A percentile compares a stretch with the other conserved stretches of the same genome.
Conservation (phyloP, 495 filamentous ascomycete genomes). For the Podospora sp. region DNA sequence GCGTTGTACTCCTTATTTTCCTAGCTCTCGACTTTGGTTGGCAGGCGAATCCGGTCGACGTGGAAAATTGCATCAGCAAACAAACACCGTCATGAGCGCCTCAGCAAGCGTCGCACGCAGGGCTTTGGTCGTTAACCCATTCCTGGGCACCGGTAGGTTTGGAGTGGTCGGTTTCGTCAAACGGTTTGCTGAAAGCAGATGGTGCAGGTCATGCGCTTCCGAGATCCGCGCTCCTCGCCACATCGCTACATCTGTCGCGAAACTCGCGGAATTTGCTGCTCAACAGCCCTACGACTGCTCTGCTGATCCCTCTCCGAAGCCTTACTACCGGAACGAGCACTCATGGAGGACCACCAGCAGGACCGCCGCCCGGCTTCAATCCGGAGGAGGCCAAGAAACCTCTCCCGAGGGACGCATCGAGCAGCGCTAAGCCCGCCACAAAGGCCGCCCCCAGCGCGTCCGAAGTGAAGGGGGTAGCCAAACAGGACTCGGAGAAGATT, state of each 20-base stretch:
- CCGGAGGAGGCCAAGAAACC: slow-evolving; percentile 88
- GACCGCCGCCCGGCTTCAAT: slow-evolving; percentile 93
- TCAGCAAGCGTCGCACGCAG: slow-evolving; percentile 61
- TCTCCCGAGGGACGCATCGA: slow-evolving; percentile 54
- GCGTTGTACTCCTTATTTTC: neutral
- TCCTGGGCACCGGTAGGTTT: slow-evolving; percentile 48
- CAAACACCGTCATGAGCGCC: slow-evolving; percentile 56
- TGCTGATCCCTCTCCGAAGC: slow-evolving; percentile 64
- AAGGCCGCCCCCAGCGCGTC: slow-evolving; percentile 38
- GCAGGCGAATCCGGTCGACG: slow-evolving; percentile 9
- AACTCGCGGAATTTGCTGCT: slow-evolving; percentile 60
- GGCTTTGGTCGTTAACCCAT: slow-evolving; percentile 58
- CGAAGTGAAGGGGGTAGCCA: slow-evolving; percentile 31
- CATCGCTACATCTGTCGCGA: slow-evolving; percentile 57
- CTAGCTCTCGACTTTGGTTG: neutral
- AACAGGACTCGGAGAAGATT: slow-evolving; percentile 36
- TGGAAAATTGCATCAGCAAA: neutral
- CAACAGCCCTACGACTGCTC: slow-evolving; percentile 64
- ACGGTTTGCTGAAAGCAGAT: slow-evolving; percentile 18
- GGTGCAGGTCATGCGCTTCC: slow-evolving; percentile 41
- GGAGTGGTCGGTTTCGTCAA: neutral
- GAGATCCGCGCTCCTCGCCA: slow-evolving; percentile 43
- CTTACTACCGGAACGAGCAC: slow-evolving; percentile 69
- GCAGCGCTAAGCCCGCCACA: slow-evolving; percentile 42
- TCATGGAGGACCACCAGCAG: slow-evolving; percentile 52